These are phyloP conservation scores for Colletotrichum karsti DNA, from an alignment of 2,329 filamentous ascomycete species.

Conservation along the genomic window DNA sequence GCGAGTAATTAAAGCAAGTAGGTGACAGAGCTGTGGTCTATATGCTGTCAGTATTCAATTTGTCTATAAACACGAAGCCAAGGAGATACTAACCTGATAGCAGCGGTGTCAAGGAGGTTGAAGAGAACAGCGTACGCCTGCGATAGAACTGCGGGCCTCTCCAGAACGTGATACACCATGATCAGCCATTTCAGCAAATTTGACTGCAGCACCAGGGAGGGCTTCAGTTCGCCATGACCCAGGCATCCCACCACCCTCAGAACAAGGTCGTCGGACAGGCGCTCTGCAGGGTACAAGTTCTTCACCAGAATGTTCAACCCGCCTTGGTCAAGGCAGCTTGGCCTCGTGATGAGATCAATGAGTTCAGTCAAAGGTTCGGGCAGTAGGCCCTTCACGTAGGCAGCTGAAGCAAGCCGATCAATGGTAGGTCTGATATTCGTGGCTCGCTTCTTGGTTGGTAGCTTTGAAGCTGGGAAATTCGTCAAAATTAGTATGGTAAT, in stretches of 20 bases:
- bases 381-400: conserved; percentile 75
- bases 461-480: conserved; percentile 57
- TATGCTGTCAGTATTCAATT: conserved; percentile 32
- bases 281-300: conserved; percentile 77
- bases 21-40: conserved; percentile 73
- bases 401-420: conserved; percentile 68
- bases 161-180: conserved; percentile 76
- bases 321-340: conserved; percentile 78
- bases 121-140: conserved; percentile 81
- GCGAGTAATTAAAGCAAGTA: conserved; percentile 81
- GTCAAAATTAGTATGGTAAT: background rate
- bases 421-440: conserved; percentile 70
- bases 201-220: conserved; percentile 74
- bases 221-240: conserved; percentile 81
- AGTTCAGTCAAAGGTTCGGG: conserved; percentile 68
- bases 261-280: conserved; percentile 67
- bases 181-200: conserved; percentile 81
- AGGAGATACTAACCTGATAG: conserved; percentile 63
- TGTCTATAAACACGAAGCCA: background rate
- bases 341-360: conserved; percentile 71
- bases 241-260: conserved; percentile 75
- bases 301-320: conserved; percentile 75
- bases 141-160: conserved; percentile 69
- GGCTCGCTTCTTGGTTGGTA: conserved; percentile 72
- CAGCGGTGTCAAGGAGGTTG: conserved; percentile 82